Evolutionary conservation across 192 early-diverging fungal genomes (phyloP).

Genomic region (Funneliformis mosseae): DNA sequence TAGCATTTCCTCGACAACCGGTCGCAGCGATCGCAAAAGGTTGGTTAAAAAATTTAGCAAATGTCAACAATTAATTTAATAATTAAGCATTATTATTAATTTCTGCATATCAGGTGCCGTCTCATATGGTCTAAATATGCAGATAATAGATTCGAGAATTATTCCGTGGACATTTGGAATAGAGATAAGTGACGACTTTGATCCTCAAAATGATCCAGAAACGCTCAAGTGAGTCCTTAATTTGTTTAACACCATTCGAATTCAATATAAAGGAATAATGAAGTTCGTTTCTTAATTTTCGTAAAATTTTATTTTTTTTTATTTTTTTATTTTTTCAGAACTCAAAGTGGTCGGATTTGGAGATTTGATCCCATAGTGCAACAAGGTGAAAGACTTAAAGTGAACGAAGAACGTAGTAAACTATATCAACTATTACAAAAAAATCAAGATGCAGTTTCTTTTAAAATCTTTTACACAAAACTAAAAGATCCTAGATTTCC

Average conservation of each 20-base stretch:
- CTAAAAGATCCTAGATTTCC: background rate
- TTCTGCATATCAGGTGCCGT: conserved; percentile 51
- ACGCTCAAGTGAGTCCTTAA: background rate
- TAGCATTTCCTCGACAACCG: background rate
- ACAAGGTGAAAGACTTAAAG: background rate
- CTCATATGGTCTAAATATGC: conserved; percentile 34
- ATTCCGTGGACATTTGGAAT: conserved; percentile 11
- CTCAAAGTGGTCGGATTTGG: background rate
- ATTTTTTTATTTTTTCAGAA: background rate
- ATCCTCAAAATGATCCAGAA: background rate
- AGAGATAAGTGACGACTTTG: background rate
- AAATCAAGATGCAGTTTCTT: background rate
- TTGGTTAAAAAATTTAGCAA: background rate
- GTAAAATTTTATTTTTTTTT: background rate
- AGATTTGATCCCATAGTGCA: background rate
- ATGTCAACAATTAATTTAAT: background rate
- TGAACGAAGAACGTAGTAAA: background rate
- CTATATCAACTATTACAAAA: background rate
- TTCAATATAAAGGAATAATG: too few species aligned
- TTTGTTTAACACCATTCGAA: background rate
- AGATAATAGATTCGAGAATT: background rate
- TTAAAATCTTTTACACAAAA: background rate
- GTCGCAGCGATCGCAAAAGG: background rate
- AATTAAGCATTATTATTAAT: conserved; percentile 5
- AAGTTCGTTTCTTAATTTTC: too few species aligned